Evolutionary conservation across 495 filamentous ascomycete species (phyloP).

Genomic region (Glarea lozoyensis): DNA sequence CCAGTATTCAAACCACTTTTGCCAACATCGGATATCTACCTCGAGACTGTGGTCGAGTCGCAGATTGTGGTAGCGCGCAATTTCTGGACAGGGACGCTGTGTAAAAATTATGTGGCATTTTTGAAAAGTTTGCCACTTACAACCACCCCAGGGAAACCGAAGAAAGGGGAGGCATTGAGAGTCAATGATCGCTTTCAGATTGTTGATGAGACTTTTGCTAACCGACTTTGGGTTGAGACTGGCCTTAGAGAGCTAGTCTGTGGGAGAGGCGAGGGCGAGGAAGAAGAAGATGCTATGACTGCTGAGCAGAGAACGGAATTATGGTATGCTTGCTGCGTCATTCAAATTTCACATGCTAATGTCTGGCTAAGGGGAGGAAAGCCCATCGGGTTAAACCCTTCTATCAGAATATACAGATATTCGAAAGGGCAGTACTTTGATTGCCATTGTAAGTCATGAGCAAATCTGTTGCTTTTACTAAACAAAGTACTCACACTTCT

Average conservation of each 20-base stretch:
- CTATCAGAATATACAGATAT: conserved; percentile 91
- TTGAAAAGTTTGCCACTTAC: conserved; percentile 63
- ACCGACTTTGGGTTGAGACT: conserved; percentile 60
- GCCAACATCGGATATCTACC: conserved; percentile 54
- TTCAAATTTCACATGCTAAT: no score
- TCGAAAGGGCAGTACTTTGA: conserved; percentile 79
- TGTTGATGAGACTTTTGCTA: conserved; percentile 65
- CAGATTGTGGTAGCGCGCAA: conserved; percentile 72
- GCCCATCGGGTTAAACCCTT: conserved; percentile 77
- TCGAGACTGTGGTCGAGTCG: conserved; percentile 38
- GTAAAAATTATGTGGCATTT: conserved; percentile 73
- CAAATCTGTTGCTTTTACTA: conserved; percentile 2
- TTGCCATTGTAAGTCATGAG: conserved; percentile 64
- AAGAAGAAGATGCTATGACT: conserved; percentile 19
- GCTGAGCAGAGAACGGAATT: conserved; percentile 23
- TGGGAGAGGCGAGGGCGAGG: conserved; percentile 23
- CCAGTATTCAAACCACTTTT: conserved; percentile 65
- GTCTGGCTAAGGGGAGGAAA: conserved; percentile 83
- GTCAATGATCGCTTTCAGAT: conserved; percentile 91
- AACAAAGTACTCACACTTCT: background rate
- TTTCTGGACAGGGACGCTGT: conserved; percentile 72
- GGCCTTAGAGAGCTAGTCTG: conserved; percentile 44
- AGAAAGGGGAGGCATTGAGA: conserved; percentile 73
- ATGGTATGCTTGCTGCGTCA: conserved; percentile 27
- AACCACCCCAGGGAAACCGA: conserved; percentile 78